A percentile compares a stretch with the other conserved stretches of the same genome.
Conservation (phyloP, 2,329 filamentous ascomycete species). For the Coniella lustricola region DNA sequence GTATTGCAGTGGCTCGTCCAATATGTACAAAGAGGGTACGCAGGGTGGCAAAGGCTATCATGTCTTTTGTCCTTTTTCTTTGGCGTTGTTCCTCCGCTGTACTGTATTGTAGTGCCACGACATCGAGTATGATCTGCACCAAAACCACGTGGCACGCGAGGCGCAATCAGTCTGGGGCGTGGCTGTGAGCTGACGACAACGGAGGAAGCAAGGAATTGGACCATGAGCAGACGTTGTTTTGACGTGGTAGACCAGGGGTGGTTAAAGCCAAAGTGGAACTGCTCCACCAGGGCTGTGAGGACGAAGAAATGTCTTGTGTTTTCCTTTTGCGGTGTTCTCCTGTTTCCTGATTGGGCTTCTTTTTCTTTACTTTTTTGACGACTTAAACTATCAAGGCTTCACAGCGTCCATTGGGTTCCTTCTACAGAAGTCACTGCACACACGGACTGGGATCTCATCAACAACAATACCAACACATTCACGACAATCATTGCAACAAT, state of each 20-base stretch:
- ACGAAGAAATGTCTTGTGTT: neutral
- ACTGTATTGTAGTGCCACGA: neutral
- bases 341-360: too few species aligned
- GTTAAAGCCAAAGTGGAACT: neutral
- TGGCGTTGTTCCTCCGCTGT: too few species aligned
- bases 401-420: conserved; percentile 22
- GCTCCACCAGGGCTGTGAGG: neutral
- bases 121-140: neutral
- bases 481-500: conserved; percentile 11
- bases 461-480: neutral
- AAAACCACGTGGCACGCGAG: conserved; percentile 5
- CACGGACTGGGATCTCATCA: neutral
- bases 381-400: conserved; percentile 30
- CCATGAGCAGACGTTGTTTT: neutral
- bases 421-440: conserved; percentile 19
- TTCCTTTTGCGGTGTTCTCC: neutral
- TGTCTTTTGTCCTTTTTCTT: neutral
- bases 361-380: conserved; percentile 14
- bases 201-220: neutral
- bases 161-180: neutral
- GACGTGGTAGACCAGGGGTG: neutral
- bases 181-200: neutral
- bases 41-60: neutral
- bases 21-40: neutral
- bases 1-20: conserved; percentile 4